Percentiles rank a stretch among this genome's conserved stretches.
phyloP scores from a whole-genome alignment of 768 basidiomycete species.

The Termitomyces sp. region DNA sequence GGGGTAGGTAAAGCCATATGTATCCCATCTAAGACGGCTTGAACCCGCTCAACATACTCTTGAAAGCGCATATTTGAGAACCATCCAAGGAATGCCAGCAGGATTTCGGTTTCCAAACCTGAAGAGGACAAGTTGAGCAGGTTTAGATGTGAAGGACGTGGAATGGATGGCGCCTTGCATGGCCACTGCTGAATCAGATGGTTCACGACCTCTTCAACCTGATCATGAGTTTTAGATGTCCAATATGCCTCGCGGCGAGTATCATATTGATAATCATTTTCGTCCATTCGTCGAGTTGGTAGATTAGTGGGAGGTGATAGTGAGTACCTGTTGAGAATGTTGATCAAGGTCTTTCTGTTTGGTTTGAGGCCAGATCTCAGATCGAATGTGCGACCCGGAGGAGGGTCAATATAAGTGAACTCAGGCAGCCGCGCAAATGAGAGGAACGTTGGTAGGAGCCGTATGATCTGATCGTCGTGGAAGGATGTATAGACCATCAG shows the following conservation, averaged over 20 bases:
- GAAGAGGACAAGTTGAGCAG: constrained; percentile 5
- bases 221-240: not conserved
- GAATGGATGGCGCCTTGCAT: constrained; percentile 8
- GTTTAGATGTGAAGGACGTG: not conserved
- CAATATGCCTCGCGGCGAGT: constrained; percentile 8
- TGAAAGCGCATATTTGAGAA: constrained; percentile 18
- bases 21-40: constrained; percentile 10
- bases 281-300: not conserved
- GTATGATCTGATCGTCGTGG: not conserved
- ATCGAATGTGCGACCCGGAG: constrained; percentile 14
- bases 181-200: constrained; percentile 22
- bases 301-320: not conserved
- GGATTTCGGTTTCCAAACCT: not conserved
- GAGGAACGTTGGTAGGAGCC: constrained; percentile 28
- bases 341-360: constrained; percentile 8
- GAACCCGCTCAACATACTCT: constrained; percentile 13
- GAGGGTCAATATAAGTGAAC: constrained; percentile 19
- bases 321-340: not conserved
- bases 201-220: constrained; percentile 12
- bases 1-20: not conserved
- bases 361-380: constrained; percentile 22
- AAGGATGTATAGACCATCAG: constrained; percentile 29
- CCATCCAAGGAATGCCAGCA: constrained; percentile 10
- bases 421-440: constrained; percentile 27
- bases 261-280: constrained; percentile 1